phyloP scores from a whole-genome alignment of 345 rosid species.

The Populus davidiana region DNA sequence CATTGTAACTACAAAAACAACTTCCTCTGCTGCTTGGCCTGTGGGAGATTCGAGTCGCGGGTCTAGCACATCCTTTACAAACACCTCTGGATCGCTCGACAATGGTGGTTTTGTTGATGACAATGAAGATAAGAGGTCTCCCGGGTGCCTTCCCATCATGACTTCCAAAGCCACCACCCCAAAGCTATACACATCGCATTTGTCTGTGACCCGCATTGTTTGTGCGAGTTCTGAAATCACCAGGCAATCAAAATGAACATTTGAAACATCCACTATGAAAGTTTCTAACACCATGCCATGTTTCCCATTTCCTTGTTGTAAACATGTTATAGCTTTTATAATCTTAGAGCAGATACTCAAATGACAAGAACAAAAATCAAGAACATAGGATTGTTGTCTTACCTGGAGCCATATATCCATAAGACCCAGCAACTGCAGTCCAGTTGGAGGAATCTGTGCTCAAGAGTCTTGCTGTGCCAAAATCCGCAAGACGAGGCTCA shows the following conservation, averaged over 20 bases:
- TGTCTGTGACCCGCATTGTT: constrained; percentile 40
- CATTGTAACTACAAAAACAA: constrained; percentile 23
- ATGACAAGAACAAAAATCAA: background rate
- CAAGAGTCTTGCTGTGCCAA: constrained; percentile 62
- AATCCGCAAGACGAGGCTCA: constrained; percentile 60
- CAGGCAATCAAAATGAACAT: background rate
- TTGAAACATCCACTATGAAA: no score
- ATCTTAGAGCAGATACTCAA: background rate
- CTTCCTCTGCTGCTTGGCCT: constrained; percentile 43
- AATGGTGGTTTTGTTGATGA: constrained; percentile 7
- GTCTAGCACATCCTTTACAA: constrained; percentile 49
- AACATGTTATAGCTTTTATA: no score
- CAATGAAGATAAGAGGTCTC: constrained; percentile 42
- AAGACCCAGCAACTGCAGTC: constrained; percentile 63
- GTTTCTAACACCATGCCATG: background rate
- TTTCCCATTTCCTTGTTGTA: background rate
- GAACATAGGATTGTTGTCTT: background rate
- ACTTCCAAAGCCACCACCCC: constrained; percentile 61
- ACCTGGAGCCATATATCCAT: constrained; percentile 86
- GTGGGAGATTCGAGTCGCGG: constrained; percentile 40
- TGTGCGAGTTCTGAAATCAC: constrained; percentile 40
- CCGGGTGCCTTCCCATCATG: constrained; percentile 68
- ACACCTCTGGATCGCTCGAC: constrained; percentile 23
- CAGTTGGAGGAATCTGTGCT: constrained; percentile 50
- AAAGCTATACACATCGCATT: constrained; percentile 60